Conservation (phyloP, 805 yeast species). For the Metschnikowia lochheadii region DNA sequence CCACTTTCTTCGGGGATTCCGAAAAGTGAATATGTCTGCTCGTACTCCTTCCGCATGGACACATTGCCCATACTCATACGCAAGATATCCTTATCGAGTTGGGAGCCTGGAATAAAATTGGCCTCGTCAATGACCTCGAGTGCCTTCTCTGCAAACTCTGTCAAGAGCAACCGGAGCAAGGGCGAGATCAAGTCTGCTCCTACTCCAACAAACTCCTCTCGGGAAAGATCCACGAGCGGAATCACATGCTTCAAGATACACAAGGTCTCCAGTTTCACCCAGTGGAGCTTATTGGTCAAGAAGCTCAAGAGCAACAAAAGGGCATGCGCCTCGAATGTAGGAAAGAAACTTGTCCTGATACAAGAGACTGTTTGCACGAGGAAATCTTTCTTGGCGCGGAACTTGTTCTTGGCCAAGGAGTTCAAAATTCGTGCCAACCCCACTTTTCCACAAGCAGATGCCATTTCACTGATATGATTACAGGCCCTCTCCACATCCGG, state of each 20-base stretch:
- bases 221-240: conserved; percentile 70
- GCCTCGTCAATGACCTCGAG: conserved; percentile 86
- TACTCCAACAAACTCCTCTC: conserved; percentile 77
- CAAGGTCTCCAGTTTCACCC: conserved; percentile 82
- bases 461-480: conserved; percentile 49
- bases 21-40: conserved; percentile 80
- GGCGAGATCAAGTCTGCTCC: conserved; percentile 97
- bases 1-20: conserved; percentile 95
- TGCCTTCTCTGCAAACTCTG: conserved; percentile 87
- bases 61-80: conserved; percentile 87
- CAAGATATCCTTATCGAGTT: conserved; percentile 84
- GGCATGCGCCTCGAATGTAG: conserved; percentile 67
- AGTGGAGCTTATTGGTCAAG: conserved; percentile 66
- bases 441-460: conserved; percentile 51
- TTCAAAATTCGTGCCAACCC: conserved; percentile 67
- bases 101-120: conserved; percentile 79
- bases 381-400: conserved; percentile 89
- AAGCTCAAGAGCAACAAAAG: conserved; percentile 75
- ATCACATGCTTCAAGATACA: conserved; percentile 68
- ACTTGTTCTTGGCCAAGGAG: conserved; percentile 72
- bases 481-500: conserved; percentile 47
- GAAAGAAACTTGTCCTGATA: conserved; percentile 66
- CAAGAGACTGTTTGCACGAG: conserved; percentile 73
- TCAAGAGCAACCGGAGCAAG: conserved; percentile 66
- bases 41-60: conserved; percentile 74